Percentiles rank a stretch among this genome's conserved stretches.
Evolutionary conservation across 176 grass and related monocot species (phyloP).

Genomic region (Oryza meridionalis): DNA sequence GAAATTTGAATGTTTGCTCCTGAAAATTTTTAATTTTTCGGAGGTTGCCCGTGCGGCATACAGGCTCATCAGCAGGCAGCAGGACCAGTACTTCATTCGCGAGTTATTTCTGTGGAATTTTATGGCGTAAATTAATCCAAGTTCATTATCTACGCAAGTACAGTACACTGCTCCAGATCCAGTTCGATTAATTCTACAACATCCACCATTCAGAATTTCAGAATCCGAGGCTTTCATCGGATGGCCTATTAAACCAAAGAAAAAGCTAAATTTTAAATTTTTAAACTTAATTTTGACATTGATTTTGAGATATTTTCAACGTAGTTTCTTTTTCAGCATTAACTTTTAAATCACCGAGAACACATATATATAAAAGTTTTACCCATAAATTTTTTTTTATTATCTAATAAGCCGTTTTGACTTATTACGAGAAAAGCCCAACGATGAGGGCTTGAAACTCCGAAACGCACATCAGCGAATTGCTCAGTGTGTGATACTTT

Average conservation of each 20-base stretch:
- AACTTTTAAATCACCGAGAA: too few relatives aligned
- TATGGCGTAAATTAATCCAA: background rate
- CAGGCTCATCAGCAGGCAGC: background rate
- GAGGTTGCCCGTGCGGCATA: slow-evolving; percentile 8
- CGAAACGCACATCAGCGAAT: background rate
- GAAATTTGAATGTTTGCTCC: slow-evolving; percentile 35
- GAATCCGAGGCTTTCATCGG: too few relatives aligned
- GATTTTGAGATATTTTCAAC: too few relatives aligned
- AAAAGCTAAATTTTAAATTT: too few relatives aligned
- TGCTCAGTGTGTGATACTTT: background rate
- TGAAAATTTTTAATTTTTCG: background rate
- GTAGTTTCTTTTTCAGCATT: too few relatives aligned
- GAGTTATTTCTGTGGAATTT: background rate
- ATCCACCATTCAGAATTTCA: background rate
- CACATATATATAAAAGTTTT: too few relatives aligned
- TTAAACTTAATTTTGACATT: too few relatives aligned
- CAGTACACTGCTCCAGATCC: background rate
- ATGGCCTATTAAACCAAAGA: too few relatives aligned
- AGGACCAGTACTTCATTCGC: slow-evolving; percentile 16
- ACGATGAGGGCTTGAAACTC: too few relatives aligned
- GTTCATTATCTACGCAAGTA: background rate
- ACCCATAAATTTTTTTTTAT: too few relatives aligned
- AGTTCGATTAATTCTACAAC: background rate
- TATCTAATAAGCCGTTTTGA: too few relatives aligned
- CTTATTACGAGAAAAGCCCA: too few relatives aligned